Evolutionary conservation across 192 early-diverging fungal genomes (phyloP), one percentile per base, ranked within the genome.

Genomic region (Umbelopsis isabellina): DNA sequence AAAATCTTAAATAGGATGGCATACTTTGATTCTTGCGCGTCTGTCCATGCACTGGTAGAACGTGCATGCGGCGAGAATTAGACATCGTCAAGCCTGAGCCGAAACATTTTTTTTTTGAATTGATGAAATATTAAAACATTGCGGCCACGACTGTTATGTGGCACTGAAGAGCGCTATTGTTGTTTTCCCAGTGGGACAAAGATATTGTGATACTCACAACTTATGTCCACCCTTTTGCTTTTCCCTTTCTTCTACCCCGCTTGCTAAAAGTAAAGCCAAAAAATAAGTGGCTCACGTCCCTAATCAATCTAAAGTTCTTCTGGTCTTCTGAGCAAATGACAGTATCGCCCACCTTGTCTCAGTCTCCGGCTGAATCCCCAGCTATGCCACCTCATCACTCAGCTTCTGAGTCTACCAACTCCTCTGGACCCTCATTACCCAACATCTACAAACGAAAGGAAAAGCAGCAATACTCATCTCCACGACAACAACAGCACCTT

Each of bases 201-300:
- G 55, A 61, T 25, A 30, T 61, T 61, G 55, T 61, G 55, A 35
- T 35, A 61, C 55, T 35, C 23, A 25, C 55, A 35, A 30, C 11
- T 30, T 35, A 8, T 3, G 12, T 16, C 55, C 51, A 53, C 11
- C 51, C n/a, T 52, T 52, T 52, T 52, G 12, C 12, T 25, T 52
- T 52, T 52, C 51, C 51, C 51, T 52, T 52, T 25, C 25, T 52
- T 52, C 51, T 52, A 61, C 55, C 55, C 55, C 55, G 55, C 55
- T 61, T 61, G 30, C 27, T 30, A 61, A 61, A 61, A 35, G 23
- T 41, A 41, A 41, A 10, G 37, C 37, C 37, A 41, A 41, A 41
- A 41, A 41, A 30, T 4, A 41, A 41, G 7, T 41, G 37, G 37
- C 37, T 41, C 37, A 41, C 37, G 37, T 41, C 37, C 37, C 37